Conservation (phyloP, 2,329 filamentous ascomycete genomes). For the Aspergillus sp. region DNA sequence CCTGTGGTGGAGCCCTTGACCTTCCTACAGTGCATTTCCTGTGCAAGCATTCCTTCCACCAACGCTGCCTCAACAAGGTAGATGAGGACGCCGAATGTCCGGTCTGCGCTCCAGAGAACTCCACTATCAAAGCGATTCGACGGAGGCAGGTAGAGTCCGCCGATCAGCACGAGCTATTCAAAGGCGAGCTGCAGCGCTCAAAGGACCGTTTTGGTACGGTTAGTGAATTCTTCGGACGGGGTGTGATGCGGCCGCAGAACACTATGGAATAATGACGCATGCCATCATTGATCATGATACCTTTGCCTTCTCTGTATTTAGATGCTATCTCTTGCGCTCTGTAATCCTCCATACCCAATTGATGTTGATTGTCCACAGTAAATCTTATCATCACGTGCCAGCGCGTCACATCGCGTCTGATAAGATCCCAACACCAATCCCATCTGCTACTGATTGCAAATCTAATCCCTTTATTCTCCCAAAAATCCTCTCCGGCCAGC, state of each 20-base stretch:
- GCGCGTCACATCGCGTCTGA: constrained; percentile 18
- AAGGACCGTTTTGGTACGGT: constrained; percentile 86
- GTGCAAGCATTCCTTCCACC: constrained; percentile 96
- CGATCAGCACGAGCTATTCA: constrained; percentile 85
- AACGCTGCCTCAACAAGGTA: constrained; percentile 73
- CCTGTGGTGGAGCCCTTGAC: constrained; percentile 75
- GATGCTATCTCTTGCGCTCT: background rate
- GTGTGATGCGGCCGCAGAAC: constrained; percentile 68
- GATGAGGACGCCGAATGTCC: constrained; percentile 77
- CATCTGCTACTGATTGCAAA: background rate
- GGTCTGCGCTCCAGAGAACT: constrained; percentile 77
- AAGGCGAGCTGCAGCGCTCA: constrained; percentile 71
- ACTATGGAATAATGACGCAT: constrained; percentile 30
- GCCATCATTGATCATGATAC: constrained; percentile 3
- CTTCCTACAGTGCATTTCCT: constrained; percentile 92
- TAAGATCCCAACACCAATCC: background rate
- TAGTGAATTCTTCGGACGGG: constrained; percentile 90
- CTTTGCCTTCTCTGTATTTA: constrained; percentile 3
- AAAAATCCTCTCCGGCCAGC: background rate
- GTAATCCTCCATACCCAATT: background rate
- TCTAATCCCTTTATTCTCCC: background rate
- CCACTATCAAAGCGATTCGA: constrained; percentile 83
- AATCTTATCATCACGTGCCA: constrained; percentile 31
- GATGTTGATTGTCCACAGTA: background rate
- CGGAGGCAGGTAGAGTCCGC: constrained; percentile 83